Evolutionary conservation across 768 basidiomycete species (phyloP), one percentile per base, ranked within the genome.

Genomic region (Favolaschia claudopus): DNA sequence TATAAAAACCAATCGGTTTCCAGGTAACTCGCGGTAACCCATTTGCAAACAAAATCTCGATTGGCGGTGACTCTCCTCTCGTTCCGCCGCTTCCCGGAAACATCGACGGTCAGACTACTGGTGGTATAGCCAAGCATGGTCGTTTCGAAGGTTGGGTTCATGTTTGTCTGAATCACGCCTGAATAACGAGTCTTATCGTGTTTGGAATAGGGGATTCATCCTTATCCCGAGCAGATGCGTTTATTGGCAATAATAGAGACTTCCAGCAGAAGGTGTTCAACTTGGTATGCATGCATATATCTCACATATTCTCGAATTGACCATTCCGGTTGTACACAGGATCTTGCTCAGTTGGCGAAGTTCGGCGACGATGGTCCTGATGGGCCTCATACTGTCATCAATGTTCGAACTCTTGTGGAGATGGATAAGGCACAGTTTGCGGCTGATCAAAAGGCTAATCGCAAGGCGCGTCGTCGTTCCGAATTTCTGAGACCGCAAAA

Each of bases 71-170:
- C 33, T 54, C 52, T 25, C 15, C 32, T 7, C 28, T 55, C 10
- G 54, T 55, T 9, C 54, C 54, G n/a, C 44, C 54, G n/a, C 44
- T 47, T 4, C 54, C 55, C 17, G 28, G 27, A 3, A 14, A 48
- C 25, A 40, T 47, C 32, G 55, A 55, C 33, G 55, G 55, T 19
- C 45, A 31, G 55, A 47, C 44, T n/a, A 39, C 45, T 19, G 22
- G 55, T 17, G 33, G 55, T 19, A 39, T 56, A 38, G 55, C 55
- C 10, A 48, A 47, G 34, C 55, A 56, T 46, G 55, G 55, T 32
- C 45, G 55, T 22, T 31, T 47, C 0, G 55, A 56, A 48, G 55
- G 55, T 56, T 31, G 25, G 55, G 15, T 33, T 36, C 7, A 25
- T 33, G 14, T 48, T n/a, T 12, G 31, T 32, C 25, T 40, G 49